A percentile compares a stretch with the other conserved stretches of the same genome.
phyloP scores from a whole-genome alignment of 345 rosid species.

The Ceriops tagal region DNA sequence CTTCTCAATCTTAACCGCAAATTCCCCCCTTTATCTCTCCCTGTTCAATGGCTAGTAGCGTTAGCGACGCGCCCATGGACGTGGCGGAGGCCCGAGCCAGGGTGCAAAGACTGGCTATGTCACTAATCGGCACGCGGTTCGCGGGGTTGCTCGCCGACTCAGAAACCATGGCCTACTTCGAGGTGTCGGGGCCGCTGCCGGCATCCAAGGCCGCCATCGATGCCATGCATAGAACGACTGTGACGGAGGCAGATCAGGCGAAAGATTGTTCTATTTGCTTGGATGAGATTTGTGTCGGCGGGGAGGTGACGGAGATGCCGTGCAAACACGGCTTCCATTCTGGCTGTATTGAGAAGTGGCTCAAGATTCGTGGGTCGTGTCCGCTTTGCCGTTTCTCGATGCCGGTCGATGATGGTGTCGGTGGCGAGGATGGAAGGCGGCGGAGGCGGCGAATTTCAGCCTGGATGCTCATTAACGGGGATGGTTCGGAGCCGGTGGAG shows the following conservation, averaged over 20 bases:
- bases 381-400: neutral
- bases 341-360: slow-evolving; percentile 23
- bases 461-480: neutral
- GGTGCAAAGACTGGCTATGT: neutral
- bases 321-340: slow-evolving; percentile 26
- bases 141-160: too few relatives aligned
- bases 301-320: slow-evolving; percentile 20
- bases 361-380: neutral
- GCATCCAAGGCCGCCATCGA: slow-evolving; percentile 24
- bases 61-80: neutral
- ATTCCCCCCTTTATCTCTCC: neutral
- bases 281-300: slow-evolving; percentile 6
- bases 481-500: neutral
- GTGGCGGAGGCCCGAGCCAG: neutral
- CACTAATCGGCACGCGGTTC: neutral
- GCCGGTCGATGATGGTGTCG: neutral
- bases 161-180: too few relatives aligned
- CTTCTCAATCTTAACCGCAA: too few relatives aligned
- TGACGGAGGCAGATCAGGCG: neutral
- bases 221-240: slow-evolving; percentile 11
- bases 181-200: neutral
- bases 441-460: neutral
- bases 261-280: slow-evolving; percentile 25
- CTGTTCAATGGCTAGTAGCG: neutral
- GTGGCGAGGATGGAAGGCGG: neutral